Percentiles rank a stretch among this genome's conserved stretches.
Evolutionary conservation across 257 asterid species (phyloP).

Genomic region (Rehmannia glutinosa): DNA sequence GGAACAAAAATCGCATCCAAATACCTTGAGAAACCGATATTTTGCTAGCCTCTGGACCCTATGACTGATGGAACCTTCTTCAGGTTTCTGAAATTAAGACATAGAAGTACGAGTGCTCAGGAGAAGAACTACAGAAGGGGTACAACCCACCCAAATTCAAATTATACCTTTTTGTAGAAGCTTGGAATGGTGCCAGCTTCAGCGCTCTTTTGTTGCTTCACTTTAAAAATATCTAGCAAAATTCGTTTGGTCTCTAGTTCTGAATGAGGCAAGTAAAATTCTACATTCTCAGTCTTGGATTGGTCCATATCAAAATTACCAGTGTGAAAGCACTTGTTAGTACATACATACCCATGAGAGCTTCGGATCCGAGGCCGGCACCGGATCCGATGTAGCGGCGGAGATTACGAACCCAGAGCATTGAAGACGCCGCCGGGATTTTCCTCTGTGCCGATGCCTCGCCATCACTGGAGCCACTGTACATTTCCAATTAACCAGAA

Average conservation of each 20-base stretch:
- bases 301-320: neutral
- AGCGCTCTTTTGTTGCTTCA: slow-evolving; percentile 89
- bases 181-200: slow-evolving; percentile 92
- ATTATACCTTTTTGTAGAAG: slow-evolving; percentile 82
- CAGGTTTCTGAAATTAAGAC: slow-evolving; percentile 71
- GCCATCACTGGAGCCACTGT: slow-evolving; percentile 76
- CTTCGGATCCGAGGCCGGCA: slow-evolving; percentile 98
- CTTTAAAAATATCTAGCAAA: slow-evolving; percentile 90
- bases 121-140: neutral
- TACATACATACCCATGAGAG: slow-evolving; percentile 78
- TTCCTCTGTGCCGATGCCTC: slow-evolving; percentile 67
- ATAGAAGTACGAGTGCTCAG: slow-evolving; percentile 10
- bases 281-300: slow-evolving; percentile 18
- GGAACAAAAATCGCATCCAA: slow-evolving; percentile 12
- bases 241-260: slow-evolving; percentile 96
- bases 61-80: slow-evolving; percentile 96
- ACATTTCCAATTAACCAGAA: slow-evolving; percentile 38
- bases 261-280: slow-evolving; percentile 28
- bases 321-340: neutral
- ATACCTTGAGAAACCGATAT: slow-evolving; percentile 92
- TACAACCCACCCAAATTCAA: neutral
- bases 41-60: slow-evolving; percentile 98
- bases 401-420: slow-evolving; percentile 99
- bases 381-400: slow-evolving; percentile 98
- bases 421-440: slow-evolving; percentile 88